Conservation (phyloP, 106 monocot genomes). For the Posidonia australis region DNA sequence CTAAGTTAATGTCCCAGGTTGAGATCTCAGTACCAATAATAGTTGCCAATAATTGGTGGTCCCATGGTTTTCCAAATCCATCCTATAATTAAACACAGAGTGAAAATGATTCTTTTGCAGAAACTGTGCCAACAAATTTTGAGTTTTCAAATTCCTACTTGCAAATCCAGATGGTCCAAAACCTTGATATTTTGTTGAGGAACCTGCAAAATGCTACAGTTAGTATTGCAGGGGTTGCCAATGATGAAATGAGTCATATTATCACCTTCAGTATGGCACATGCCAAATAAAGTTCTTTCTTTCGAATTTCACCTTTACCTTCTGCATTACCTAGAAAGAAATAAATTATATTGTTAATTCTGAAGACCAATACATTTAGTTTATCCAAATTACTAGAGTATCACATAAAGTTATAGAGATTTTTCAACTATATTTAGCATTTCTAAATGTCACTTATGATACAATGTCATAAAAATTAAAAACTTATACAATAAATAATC, state of each 20-base stretch:
- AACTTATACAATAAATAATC: neutral
- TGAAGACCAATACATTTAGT: neutral
- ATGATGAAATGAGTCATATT: neutral
- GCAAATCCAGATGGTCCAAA: slow-evolving; percentile 62
- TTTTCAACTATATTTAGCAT: too few species aligned
- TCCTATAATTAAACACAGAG: slow-evolving; percentile 36
- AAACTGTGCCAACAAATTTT: neutral
- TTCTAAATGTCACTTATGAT: too few species aligned
- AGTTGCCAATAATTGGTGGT: slow-evolving; percentile 44
- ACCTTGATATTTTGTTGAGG: slow-evolving; percentile 52
- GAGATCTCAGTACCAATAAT: slow-evolving; percentile 46
- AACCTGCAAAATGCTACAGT: slow-evolving; percentile 34
- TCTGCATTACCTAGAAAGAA: slow-evolving; percentile 66
- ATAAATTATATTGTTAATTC: neutral
- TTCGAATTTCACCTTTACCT: slow-evolving; percentile 55
- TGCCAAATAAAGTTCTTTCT: slow-evolving; percentile 61
- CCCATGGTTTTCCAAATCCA: slow-evolving; percentile 83
- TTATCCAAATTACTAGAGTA: too few species aligned
- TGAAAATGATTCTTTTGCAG: neutral
- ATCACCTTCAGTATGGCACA: slow-evolving; percentile 58
- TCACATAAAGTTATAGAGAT: too few species aligned
- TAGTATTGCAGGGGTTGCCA: neutral
- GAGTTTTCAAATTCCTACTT: slow-evolving; percentile 26
- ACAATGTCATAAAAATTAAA: too few species aligned
- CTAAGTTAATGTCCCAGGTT: slow-evolving; percentile 36